Evolutionary conservation across 2,329 filamentous ascomycete genomes (phyloP), one percentile per base, ranked within the genome.

Genomic region (Fusarium penzigii): DNA sequence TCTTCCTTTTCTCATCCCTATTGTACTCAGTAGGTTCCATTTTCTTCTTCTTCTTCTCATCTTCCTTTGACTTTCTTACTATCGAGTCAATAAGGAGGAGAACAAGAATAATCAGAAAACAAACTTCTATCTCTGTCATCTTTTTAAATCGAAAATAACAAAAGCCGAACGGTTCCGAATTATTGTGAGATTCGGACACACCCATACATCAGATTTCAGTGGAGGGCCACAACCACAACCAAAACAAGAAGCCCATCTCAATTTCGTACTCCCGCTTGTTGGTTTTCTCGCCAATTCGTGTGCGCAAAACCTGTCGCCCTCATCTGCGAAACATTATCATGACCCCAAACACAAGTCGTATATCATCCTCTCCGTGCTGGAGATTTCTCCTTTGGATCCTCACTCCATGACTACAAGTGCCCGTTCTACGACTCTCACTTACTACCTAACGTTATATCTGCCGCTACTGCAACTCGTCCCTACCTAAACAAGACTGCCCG

Each of bases 351-450:
- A 65, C 62, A 59, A 63, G 58, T 56, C 68, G 69, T 51, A 66
- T 68, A 65, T 67, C 64, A 64, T 67, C 66, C 65, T 73, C 70
- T 73, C 70, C 72, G 63, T 67, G 65, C 61, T 67, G 72, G 72
- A 74, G 72, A 58, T 70, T 74, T 52, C 63, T 71, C 53, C 71
- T 70, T 56, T 69, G 71, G 71, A 65, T 69, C 54, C 59, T 66
- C 63, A 71, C 70, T 56, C 71, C 71, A 62, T 74, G 72, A 74
- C 69, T 67, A 58, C 50, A 48, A 50, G 54, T 55, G 50, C 45
- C 49, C 41, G 43, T 41, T 14, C 38, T 44, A 42, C 49, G 39
- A 47, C 32, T 56, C 42, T 32, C 43, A 43, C 7, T 25, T 25
- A 51, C 44, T 29, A 48, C 29, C 48, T 29, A 40, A 47, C 36